Evolutionary conservation across 2,329 filamentous ascomycete species (phyloP), one percentile per base, ranked within the genome.

Genomic region (Alternaria sp.): DNA sequence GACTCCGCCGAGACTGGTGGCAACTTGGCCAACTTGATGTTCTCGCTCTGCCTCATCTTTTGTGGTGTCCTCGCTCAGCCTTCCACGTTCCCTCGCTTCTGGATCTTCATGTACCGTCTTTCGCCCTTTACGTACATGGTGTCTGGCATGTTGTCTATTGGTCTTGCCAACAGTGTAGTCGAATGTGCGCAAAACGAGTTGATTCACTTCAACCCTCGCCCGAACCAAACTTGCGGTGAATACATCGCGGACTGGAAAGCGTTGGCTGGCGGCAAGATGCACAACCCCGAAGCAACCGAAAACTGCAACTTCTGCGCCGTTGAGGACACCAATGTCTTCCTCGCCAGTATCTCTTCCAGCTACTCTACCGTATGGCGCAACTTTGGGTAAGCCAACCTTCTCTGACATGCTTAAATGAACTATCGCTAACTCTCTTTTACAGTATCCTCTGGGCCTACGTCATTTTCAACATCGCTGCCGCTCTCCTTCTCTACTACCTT

Each of bases 121-220:
- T 93, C 90, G 0, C 93, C 93, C 0, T 91, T 97, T 69, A 94
- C 91, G 0, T 97, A 97, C 75, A 81, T 95, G 16, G 87, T 94
- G 27, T 85, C 86, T 10, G 91, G 89, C 22, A 88, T 97, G 81
- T 78, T 94, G 0, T 85, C 89, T 0, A 86, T 86, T 0, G 92
- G 87, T 3, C 81, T 97, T 5, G 90, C 91, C 41, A 89, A 90
- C 69, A 87, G 87, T 0, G 50, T 79, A 0, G 88, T 94, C 32
- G 67, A 75, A 0, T 97, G 93, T 77, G 87, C 91, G 0, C 65
- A 76, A 6, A 91, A 90, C 73, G 93, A 97, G 76, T 84, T 87
- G 62, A 82, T 92, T 22, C 74, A 80, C n/a, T 90, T 97, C 72
- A 77, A 86, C 10, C 89, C 92, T 0, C 83, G 86, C 0, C 28